Evolutionary conservation across 1,139 yeast genomes (phyloP).

Genomic region (Zygotorulaspora mrakii): DNA sequence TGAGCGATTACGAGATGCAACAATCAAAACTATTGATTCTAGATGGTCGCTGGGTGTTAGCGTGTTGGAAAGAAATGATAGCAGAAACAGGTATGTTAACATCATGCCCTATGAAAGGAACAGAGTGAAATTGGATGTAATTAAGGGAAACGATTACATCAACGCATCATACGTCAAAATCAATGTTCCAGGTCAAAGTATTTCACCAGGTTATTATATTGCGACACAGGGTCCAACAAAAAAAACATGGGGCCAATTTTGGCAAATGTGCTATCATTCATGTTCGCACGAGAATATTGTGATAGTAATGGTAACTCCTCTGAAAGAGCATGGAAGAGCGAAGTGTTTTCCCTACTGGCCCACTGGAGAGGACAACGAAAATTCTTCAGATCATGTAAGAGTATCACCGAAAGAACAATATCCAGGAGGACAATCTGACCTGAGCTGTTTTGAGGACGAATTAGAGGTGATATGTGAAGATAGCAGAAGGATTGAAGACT

Average conservation of each 20-base stretch:
- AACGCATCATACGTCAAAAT: conserved; percentile 44
- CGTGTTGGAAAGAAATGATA: conserved; percentile 30
- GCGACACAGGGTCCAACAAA: conserved; percentile 73
- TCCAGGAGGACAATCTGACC: conserved; percentile 24
- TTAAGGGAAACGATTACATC: conserved; percentile 40
- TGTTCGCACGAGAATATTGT: conserved; percentile 46
- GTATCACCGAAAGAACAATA: conserved; percentile 21
- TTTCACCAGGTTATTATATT: conserved; percentile 40
- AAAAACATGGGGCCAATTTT: conserved; percentile 63
- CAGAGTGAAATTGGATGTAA: conserved; percentile 45
- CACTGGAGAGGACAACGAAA: conserved; percentile 8
- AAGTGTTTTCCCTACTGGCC: conserved; percentile 83
- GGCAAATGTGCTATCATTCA: conserved; percentile 75
- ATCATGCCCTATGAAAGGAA: conserved; percentile 59
- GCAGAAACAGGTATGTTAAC: conserved; percentile 52
- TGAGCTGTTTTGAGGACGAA: conserved; percentile 23
- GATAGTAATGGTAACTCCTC: conserved; percentile 84
- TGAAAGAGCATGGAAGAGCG: conserved; percentile 52
- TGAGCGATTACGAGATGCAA: conserved; percentile 38
- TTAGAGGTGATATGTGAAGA: conserved; percentile 21
- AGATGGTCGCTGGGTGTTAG: conserved; percentile 37
- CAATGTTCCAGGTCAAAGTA: conserved; percentile 25
- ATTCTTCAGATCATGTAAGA: conserved; percentile 1
- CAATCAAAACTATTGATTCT: conserved; percentile 27
- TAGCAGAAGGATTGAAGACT: conserved; percentile 21